phyloP scores from a whole-genome alignment of 345 rosid species.

The Populus pruinosa region DNA sequence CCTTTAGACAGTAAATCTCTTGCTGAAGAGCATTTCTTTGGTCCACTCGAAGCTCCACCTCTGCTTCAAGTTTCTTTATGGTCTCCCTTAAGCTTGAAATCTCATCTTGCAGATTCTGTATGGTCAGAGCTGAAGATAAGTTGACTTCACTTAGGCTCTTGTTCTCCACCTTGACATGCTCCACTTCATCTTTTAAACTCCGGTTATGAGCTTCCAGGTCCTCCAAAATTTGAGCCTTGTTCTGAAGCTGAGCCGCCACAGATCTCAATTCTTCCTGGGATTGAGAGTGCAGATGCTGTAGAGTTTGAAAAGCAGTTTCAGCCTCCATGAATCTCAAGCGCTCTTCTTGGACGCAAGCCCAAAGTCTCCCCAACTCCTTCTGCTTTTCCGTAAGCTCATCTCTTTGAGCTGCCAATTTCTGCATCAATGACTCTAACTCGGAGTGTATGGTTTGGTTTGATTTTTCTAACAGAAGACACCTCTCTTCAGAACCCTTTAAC shows the following conservation, averaged over 20 bases:
- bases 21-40: slow-evolving; percentile 96
- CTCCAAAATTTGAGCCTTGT: slow-evolving; percentile 50
- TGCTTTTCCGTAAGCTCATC: slow-evolving; percentile 81
- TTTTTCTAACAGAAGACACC: slow-evolving; percentile 65
- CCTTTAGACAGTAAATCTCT: slow-evolving; percentile 91
- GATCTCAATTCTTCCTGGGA: slow-evolving; percentile 92
- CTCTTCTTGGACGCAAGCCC: slow-evolving; percentile 89
- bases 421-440: slow-evolving; percentile 57
- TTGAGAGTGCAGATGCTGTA: slow-evolving; percentile 90
- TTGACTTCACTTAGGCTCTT: slow-evolving; percentile 57
- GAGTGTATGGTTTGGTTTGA: slow-evolving; percentile 70
- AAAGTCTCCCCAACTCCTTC: slow-evolving; percentile 76
- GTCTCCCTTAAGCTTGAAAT: slow-evolving; percentile 62
- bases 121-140: slow-evolving; percentile 65
- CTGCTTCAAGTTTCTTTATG: slow-evolving; percentile 82
- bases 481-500: slow-evolving; percentile 77
- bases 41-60: slow-evolving; percentile 80
- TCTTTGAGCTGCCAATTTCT: slow-evolving; percentile 62
- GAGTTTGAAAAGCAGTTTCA: slow-evolving; percentile 95
- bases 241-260: slow-evolving; percentile 60
- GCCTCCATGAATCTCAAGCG: slow-evolving; percentile 83
- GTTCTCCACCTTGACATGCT: slow-evolving; percentile 52
- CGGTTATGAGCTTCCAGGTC: slow-evolving; percentile 63
- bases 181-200: slow-evolving; percentile 53
- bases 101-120: slow-evolving; percentile 64